These are phyloP conservation scores for Stephania cephalantha DNA, from an alignment of 164 flowering plant genomes.

Conservation along the genomic window DNA sequence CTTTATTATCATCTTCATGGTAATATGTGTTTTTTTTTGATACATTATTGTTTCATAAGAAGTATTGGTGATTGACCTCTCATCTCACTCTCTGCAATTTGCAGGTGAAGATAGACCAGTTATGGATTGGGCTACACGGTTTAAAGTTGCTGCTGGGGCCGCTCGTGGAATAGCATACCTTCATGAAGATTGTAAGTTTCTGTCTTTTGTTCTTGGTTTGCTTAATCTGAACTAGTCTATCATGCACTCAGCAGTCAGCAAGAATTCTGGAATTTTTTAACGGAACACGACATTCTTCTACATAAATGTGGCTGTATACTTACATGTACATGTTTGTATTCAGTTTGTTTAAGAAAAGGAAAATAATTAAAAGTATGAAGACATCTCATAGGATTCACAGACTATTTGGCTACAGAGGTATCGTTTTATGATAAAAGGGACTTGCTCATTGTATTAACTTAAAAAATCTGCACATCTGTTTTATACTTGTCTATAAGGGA, in stretches of 20 bases:
- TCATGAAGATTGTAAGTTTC: constrained; percentile 78
- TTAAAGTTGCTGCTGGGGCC: constrained; percentile 75
- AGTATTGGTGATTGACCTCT: background rate
- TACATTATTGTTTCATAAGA: background rate
- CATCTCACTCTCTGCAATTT: constrained; percentile 6
- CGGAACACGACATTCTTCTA: background rate
- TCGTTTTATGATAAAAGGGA: too few relatives aligned
- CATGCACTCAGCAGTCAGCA: background rate
- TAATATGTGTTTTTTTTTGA: constrained; percentile 21
- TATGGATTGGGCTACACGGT: constrained; percentile 65
- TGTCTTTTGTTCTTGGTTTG: background rate
- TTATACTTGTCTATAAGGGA: too few relatives aligned
- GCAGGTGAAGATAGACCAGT: constrained; percentile 53
- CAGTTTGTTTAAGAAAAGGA: background rate
- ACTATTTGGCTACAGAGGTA: background rate
- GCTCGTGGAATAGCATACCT: constrained; percentile 91
- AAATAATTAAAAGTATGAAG: too few relatives aligned
- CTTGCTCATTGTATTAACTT: too few relatives aligned
- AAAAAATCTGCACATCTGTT: too few relatives aligned
- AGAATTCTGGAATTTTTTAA: background rate
- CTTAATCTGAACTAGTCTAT: background rate
- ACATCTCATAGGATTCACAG: background rate
- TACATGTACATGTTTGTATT: background rate
- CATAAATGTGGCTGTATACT: background rate
- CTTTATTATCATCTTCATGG: constrained; percentile 92